Base-by-base conservation (phyloP, 306 rosid genomes). In the Sicyos edulis region DNA sequence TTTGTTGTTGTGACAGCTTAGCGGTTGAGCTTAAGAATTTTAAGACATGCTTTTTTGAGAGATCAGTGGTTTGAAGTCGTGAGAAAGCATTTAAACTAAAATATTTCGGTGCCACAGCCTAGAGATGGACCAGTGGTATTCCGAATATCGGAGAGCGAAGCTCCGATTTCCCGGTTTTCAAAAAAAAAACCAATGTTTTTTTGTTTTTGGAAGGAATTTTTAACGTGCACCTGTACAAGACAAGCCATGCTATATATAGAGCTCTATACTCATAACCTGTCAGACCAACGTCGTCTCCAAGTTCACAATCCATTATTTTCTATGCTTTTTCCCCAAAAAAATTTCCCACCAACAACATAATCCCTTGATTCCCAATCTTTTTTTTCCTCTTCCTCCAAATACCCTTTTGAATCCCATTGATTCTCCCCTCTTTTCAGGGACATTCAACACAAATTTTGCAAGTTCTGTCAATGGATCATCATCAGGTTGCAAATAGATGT, bases 241-340 rank as follows among this genome's bases (percentile, higher is more conserved):
- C 70, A 69, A 14, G 45, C 73, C 70, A 45, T 73, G 76, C 76
- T 73, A 58, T 73, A 73, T 26, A 26, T 55, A 73, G 57, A 72
- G 76, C 51, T 63, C 52, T 63, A 3, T 7, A 56, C 65, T 72
- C 76, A 14, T 7, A 37, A 20, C 66, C 67, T 72, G 20, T 56
- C 42, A 56, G 34, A 72, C 64, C 47, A 55, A 56, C 76, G 67
- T 72, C 37, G 20, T 56, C 61, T 56, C 61, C 67, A 37, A 54
- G 37, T 4, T 40, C 62, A 55, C 44, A 34, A 53, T 37, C n/a
- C 71, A 66, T 44, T 47, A 12, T 67, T 47, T 47, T 67, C 72
- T 21, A 37, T 66, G 37, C 20, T 45, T 57, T 71, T 54, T 29
- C 63, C 51, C 61, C 20, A 6, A 65, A 66, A 66, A 66, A 71